Evolutionary conservation across 768 basidiomycete species (phyloP), one percentile per base, ranked within the genome.

Genomic region (Boletus rubroflammeus): DNA sequence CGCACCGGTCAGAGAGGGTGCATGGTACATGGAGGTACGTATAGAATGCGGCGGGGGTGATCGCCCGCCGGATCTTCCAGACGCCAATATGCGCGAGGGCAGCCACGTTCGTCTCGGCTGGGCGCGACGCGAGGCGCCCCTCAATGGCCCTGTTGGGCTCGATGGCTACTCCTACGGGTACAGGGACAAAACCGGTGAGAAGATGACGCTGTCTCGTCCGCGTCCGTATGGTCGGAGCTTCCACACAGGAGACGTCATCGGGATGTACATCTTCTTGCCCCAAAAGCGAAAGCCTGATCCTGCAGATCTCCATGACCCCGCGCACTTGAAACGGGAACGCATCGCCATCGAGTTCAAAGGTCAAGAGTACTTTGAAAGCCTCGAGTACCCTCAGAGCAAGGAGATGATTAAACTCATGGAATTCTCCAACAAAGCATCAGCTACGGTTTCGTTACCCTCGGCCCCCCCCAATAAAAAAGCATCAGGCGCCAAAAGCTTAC

Each of bases 311-410:
- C 73, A 83, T 59, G 90, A 97, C 67, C 89, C 95, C 10, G 88
- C 89, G 5, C 86, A 86, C 59, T 72, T 97, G 57, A 83, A 85
- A 59, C 84, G 97, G 51, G 90, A 93, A 65, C 90, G 97, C 51
- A 90, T 96, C 56, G 84, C 95, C 4, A 95, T 99, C 66, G 89
- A 90, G 55, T 90, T 93, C 73, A 97, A 96, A 72, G 91, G 91
- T n/a, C 94, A 96, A 71, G 89, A 93, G 58, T 94, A 95, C 68
- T 98, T 98, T 69, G 97, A 99, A 74, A 85, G 85, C 55, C 76
- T 91, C 56, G 96, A 98, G 69, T 98, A 97, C 68, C 72, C 84
- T 10, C 83, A 85, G 54, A 83, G 80, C 28, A 97, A 95, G 69
- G 97, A 99, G 73, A 98, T 98, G 97, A 76, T 81, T 13, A 76